A percentile compares a stretch with the other conserved stretches of the same genome.
Conservation (phyloP, 768 basidiomycete species). For the Boletus rex-veris region DNA sequence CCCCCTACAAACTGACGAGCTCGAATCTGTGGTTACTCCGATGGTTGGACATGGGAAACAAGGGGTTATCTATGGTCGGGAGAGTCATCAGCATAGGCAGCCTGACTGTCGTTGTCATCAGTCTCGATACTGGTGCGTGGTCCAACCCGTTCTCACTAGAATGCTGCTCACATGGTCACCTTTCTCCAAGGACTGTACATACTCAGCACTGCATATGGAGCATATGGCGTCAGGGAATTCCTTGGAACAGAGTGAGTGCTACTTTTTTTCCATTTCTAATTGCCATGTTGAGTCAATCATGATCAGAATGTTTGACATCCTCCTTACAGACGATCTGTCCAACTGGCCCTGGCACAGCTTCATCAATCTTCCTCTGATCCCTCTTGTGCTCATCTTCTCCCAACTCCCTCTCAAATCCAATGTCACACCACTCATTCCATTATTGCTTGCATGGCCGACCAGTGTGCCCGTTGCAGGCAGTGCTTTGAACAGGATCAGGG, state of each 20-base stretch:
- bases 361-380: constrained; percentile 70
- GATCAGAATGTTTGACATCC: constrained; percentile 54
- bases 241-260: constrained; percentile 60
- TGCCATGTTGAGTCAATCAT: background rate
- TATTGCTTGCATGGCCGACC: constrained; percentile 29
- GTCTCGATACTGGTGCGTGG: constrained; percentile 59
- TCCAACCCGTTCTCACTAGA: background rate
- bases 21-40: constrained; percentile 52
- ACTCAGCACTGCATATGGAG: constrained; percentile 64
- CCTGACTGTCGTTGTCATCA: constrained; percentile 46
- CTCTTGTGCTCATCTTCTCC: constrained; percentile 61
- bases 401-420: constrained; percentile 43
- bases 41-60: constrained; percentile 51
- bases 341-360: constrained; percentile 78
- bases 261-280: background rate
- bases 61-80: constrained; percentile 47
- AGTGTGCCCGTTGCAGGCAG: constrained; percentile 23
- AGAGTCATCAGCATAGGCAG: constrained; percentile 49
- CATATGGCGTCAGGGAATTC: constrained; percentile 65
- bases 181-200: constrained; percentile 41
- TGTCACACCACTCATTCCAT: constrained; percentile 22
- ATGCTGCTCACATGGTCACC: background rate
- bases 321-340: constrained; percentile 64
- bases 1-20: constrained; percentile 64
- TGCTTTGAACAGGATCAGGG: background rate